Evolutionary conservation across 176 grass and related monocot species (phyloP), one percentile per base, ranked within the genome.

Genomic region (Musa beccarii): DNA sequence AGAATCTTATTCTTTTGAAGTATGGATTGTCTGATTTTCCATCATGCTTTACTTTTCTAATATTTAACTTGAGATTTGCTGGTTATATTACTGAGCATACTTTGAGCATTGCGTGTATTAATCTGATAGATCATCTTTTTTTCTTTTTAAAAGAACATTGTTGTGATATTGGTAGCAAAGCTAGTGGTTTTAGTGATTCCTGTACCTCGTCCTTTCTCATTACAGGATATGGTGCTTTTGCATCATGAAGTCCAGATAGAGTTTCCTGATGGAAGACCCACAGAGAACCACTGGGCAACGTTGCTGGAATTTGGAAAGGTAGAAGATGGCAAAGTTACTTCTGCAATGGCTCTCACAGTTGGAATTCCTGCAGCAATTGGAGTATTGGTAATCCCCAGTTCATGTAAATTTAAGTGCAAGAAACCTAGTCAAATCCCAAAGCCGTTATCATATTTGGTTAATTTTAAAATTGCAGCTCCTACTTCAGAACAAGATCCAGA

Each of bases 171-270:
- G 34, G 4, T 43, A 0, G 34, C 34, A 6, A 43, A 43, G 34
- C 14, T 25, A 23, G 1, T 49, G 3, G 21, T 65, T 54, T 52
- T 28, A 49, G 64, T 53, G 25, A 8, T 17, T 70, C 21, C 53
- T 63, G 21, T 14, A 26, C 19, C 15, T 53, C 9, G 2, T 64
- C 26, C 4, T 52, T 17, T 22, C 16, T 1, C 51, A 14, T 86
- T 79, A 75, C 73, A 98, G 95, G 95, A 98, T 72, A 98, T 98
- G 95, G 90, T 98, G 71, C 81, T 98, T 49, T 79, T 98, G n/a
- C 95, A 98, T 76, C 95, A 98, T 78, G 90, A 91, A 84, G 68
- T 91, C 1, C 88, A 85, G 63, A 86, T 93, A 69, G 95, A 91
- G 72, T 98, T 87, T 74, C 51, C 76, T 0, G 82, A 98, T 17